Conservation (phyloP, 1,284 basidiomycete genomes). For the Ganoderma meredithae region DNA sequence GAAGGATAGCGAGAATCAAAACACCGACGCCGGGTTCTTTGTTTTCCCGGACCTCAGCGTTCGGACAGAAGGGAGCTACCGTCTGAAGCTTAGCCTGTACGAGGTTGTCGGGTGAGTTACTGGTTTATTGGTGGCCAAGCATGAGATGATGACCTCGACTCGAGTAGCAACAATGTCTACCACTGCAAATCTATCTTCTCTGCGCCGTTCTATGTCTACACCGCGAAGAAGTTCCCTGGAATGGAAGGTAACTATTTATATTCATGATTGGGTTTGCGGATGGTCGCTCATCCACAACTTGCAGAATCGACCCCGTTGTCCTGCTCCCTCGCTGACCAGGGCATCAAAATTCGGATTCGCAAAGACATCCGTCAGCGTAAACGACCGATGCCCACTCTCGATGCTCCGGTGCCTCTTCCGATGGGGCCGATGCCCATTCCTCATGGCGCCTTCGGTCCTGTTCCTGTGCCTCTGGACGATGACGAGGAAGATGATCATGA, state of each 20-base stretch:
- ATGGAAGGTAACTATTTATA: conserved; percentile 73
- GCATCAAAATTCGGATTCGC: conserved; percentile 91
- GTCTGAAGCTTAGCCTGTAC: conserved; percentile 90
- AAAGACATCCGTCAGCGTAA: conserved; percentile 88
- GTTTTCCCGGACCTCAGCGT: conserved; percentile 90
- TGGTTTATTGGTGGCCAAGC: neutral
- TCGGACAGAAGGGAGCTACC: conserved; percentile 86
- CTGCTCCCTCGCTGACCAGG: conserved; percentile 89
- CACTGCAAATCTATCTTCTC: conserved; percentile 92
- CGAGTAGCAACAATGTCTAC: conserved; percentile 42
- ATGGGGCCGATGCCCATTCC: conserved; percentile 33
- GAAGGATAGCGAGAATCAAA: conserved; percentile 88
- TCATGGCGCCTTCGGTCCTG: conserved; percentile 37
- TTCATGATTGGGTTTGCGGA: neutral
- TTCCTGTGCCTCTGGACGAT: conserved; percentile 47
- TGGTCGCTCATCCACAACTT: conserved; percentile 17
- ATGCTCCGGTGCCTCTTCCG: conserved; percentile 38
- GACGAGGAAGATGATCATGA: conserved; percentile 39
- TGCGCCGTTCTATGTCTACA: conserved; percentile 89
- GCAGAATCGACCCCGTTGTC: conserved; percentile 89
- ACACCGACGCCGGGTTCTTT: conserved; percentile 90
- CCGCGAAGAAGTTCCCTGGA: conserved; percentile 93
- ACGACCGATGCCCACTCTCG: conserved; percentile 55
- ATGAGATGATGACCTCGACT: conserved; percentile 4
- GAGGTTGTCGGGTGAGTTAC: conserved; percentile 88